Conservation (phyloP, 306 rosid species). For the Vigna radiata region DNA sequence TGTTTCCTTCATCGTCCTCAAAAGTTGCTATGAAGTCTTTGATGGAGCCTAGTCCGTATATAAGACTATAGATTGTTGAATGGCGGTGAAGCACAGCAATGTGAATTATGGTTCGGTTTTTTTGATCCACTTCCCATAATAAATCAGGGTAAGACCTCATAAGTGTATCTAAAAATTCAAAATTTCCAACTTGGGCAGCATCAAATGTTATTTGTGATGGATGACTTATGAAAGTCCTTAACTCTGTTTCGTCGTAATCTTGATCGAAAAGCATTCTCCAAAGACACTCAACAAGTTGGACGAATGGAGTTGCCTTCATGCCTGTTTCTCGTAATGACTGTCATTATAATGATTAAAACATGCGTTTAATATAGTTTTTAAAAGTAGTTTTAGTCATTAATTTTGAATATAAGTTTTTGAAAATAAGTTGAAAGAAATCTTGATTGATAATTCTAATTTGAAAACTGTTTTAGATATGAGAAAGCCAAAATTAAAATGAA, state of each 20-base stretch:
- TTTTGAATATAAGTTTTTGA: too few species aligned
- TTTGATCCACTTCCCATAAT: constrained; percentile 46
- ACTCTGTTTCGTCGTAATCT: constrained; percentile 3
- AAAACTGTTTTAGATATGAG: too few species aligned
- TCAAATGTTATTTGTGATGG: constrained; percentile 48
- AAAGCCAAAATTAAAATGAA: too few species aligned
- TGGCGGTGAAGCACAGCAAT: constrained; percentile 53
- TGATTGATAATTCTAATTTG: too few species aligned
- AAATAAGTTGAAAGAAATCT: too few species aligned
- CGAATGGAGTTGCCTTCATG: constrained; percentile 9
- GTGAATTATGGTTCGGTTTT: constrained; percentile 50
- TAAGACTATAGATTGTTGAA: constrained; percentile 45
- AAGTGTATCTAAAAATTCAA: constrained; percentile 47
- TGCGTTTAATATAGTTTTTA: too few species aligned
- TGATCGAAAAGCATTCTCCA: constrained; percentile 30
- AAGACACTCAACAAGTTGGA: constrained; percentile 48
- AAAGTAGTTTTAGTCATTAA: too few species aligned
- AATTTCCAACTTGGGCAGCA: constrained; percentile 53
- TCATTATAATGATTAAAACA: neutral
- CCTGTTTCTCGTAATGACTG: constrained; percentile 22
- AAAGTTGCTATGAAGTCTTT: constrained; percentile 43
- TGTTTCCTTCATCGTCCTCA: constrained; percentile 40
- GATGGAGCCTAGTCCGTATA: constrained; percentile 40
- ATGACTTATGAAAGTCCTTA: constrained; percentile 30
- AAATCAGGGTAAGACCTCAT: constrained; percentile 48